Base-by-base conservation (phyloP, 441 rosid species). In the Euphorbia corollata region DNA sequence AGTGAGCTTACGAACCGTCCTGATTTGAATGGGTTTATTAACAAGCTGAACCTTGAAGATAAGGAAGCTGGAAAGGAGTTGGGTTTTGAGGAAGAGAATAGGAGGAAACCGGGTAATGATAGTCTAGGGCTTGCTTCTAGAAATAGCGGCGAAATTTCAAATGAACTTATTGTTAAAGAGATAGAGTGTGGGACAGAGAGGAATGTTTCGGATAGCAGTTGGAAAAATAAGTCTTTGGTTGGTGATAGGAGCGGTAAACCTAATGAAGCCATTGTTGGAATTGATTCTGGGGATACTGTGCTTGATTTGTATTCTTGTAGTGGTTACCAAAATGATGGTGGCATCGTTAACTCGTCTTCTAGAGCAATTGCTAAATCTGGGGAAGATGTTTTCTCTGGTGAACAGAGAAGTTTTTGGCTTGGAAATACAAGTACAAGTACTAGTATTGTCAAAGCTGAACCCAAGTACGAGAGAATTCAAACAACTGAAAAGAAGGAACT, bases 111-210 rank as follows among this genome's bases (percentile, higher is more conserved):
- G 24, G 67, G 60, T 0, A 56, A 22, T 58, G 64, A 69, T 66
- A 67, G 71, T 69, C 76, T 51, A 65, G 79, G 74, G 24, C 71
- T 82, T 7, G 77, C 77, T 66, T 84, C 85, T 74, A 78, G 34
- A 50, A 80, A 68, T 56, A 74, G 75, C 63, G 76, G 77, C 34
- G 87, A 78, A 51, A 65, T 79, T 67, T 86, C 92, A 8, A 83
- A 82, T 69, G 98, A 93, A 79, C 86, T 92, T 62, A 83, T 93
- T 75, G 92, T 93, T 71, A 90, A 90, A 79, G 97, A 93, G 75
- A 81, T 93, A 61, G 94, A 87, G 67, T 88, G 84, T 61, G 90
- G 89, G 68, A 75, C 82, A 63, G 80, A 72, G 59, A 79, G 79
- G 59, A 86, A 86, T 71, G 90, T 85, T 20, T 80, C 85, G 68